These are phyloP conservation scores for Boechera retrofracta DNA, from an alignment of 345 rosid species.

Conservation along the genomic window DNA sequence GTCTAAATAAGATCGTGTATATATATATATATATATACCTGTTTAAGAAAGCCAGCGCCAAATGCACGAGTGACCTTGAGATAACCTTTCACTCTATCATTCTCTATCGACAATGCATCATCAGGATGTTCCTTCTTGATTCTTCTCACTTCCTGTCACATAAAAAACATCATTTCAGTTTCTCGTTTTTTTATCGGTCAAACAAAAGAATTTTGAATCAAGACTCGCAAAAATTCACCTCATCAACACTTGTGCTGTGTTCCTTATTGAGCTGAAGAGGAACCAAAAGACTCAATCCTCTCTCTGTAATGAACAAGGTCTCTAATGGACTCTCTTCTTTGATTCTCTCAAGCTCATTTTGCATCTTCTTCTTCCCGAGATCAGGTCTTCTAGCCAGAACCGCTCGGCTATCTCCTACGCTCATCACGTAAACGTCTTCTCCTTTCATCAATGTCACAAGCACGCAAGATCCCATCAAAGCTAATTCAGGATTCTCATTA, in stretches of 20 bases:
- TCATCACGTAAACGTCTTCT: conserved; percentile 92
- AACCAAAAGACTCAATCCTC: conserved; percentile 44
- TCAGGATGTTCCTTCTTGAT: conserved; percentile 79
- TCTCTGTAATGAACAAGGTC: conserved; percentile 35
- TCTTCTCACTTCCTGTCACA: conserved; percentile 73
- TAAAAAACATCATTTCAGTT: not conserved
- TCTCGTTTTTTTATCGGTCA: not conserved
- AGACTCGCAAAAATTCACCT: conserved; percentile 46
- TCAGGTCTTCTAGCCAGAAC: conserved; percentile 65
- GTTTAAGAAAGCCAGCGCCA: conserved; percentile 91
- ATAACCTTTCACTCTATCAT: conserved; percentile 86
- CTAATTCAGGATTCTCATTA: conserved; percentile 77
- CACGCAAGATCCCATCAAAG: conserved; percentile 97
- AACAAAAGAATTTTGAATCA: not conserved
- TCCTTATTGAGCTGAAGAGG: conserved; percentile 80
- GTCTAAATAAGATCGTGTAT: not conserved
- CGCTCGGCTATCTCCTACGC: conserved; percentile 95
- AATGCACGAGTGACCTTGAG: conserved; percentile 96
- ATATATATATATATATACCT: conserved; percentile 53
- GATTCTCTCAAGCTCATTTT: conserved; percentile 54
- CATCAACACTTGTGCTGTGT: conserved; percentile 79
- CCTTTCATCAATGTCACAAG: conserved; percentile 90
- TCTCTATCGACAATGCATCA: conserved; percentile 65
- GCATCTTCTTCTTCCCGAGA: conserved; percentile 44
- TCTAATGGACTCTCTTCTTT: conserved; percentile 43